Evolutionary conservation across 1,284 basidiomycete genomes (phyloP), one percentile per base, ranked within the genome.

Genomic region (Ustilago lituana): DNA sequence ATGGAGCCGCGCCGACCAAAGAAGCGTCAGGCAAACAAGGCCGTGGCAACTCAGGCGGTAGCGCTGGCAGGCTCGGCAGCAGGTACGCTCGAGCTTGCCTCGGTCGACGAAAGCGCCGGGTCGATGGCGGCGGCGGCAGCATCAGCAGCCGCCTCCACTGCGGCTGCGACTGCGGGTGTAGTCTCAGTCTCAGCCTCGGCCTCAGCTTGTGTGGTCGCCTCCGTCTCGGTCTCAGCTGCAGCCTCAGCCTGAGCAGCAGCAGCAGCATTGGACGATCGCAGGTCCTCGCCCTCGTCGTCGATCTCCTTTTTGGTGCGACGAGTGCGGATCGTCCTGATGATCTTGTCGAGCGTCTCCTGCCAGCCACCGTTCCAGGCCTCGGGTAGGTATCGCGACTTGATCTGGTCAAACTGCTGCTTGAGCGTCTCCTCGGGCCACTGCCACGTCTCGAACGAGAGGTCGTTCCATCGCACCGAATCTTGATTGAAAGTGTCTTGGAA

Each of bases 381-480:
- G 24, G 68, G 62, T 19, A 71, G 48, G 49, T 66, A 55, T n/a
- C 57, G 58, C 43, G 54, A 54, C 53, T 69, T 69, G 60, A 69
- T 61, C 61, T 65, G 54, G 6, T 54, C 53, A 54, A 61, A 70
- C 35, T 70, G 55, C 43, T 59, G 49, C 57, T 64, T 58, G 51
- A 71, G 56, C 49, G 49, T 59, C 26, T 59, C 63, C 19, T 41
- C 48, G 23, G 62, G 62, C 62, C 62, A 71, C 19, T 57, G 51
- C 68, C 68, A 71, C 14, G 56, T 33, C 5, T 57, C 58, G 35
- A 71, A 71, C 29, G 54, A 51, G 5, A 71, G 45, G 0, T 52
- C 43, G n/a, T 20, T 52, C 68, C 68, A 71, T 32, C 41, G 45
- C 23, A 62, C 55, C 46, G 49, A 43, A 9, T 36, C 40, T 37